phyloP scores from a whole-genome alignment of 371 early-diverging fungal genomes.

The Chytridium lagenaria region DNA sequence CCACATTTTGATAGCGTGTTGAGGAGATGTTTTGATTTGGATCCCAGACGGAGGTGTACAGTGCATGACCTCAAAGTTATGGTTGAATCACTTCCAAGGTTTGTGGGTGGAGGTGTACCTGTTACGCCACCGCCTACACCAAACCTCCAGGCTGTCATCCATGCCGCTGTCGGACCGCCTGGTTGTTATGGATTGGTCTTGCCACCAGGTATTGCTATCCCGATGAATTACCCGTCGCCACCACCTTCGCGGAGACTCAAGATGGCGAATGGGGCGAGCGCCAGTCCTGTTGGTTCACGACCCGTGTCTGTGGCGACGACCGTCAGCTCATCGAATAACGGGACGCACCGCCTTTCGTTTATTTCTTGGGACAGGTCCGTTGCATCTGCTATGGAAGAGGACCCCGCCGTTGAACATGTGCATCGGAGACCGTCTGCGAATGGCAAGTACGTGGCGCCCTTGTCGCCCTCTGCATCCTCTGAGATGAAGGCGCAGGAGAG shows the following conservation, averaged over 20 bases:
- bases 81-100: conserved; percentile 33
- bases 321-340: conserved; percentile 8
- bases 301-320: conserved; percentile 11
- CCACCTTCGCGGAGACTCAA: conserved; percentile 1
- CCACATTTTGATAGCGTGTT: conserved; percentile 74
- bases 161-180: conserved; percentile 10
- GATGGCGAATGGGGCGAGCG: no score
- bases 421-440: no score
- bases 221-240: conserved; percentile 8
- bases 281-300: no score
- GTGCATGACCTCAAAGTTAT: conserved; percentile 45
- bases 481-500: no score
- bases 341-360: background rate
- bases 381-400: background rate
- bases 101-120: conserved; percentile 28
- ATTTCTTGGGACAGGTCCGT: conserved; percentile 4
- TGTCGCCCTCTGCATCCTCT: no score
- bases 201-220: conserved; percentile 16
- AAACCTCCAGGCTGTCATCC: background rate
- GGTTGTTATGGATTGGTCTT: conserved; percentile 14
- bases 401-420: no score
- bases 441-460: no score
- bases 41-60: conserved; percentile 68
- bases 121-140: background rate
- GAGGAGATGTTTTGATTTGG: conserved; percentile 72